Conservation (phyloP, 2,329 filamentous ascomycete species). For the Colletotrichum higginsianum region DNA sequence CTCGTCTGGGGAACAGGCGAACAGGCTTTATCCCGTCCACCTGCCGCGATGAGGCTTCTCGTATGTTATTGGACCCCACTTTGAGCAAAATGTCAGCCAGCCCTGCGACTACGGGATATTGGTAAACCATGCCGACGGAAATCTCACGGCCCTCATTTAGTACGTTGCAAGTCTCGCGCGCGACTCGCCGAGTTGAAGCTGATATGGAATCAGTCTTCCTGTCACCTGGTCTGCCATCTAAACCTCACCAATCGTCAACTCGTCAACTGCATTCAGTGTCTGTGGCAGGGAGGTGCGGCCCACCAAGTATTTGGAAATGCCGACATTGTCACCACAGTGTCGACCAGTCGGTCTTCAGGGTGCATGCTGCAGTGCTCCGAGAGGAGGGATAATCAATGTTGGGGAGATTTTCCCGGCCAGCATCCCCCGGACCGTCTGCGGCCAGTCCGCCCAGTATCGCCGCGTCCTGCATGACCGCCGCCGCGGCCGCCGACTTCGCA, state of each 20-base stretch:
- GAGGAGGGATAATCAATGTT: constrained; percentile 20
- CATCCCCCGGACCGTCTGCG: constrained; percentile 10
- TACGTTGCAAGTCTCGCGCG: background rate
- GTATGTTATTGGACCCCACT: constrained; percentile 34
- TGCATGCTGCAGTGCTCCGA: constrained; percentile 20
- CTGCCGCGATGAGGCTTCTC: constrained; percentile 13
- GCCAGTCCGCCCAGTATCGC: constrained; percentile 3
- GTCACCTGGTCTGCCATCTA: background rate
- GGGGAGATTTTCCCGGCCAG: constrained; percentile 2
- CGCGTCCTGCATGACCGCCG: background rate
- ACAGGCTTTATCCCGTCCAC: constrained; percentile 9
- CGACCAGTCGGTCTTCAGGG: constrained; percentile 20
- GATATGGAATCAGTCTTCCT: too few relatives aligned
- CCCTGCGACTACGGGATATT: constrained; percentile 23
- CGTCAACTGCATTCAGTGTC: background rate
- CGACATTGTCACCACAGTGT: background rate
- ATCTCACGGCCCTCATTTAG: background rate
- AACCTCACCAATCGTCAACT: background rate
- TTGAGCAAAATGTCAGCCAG: constrained; percentile 22
- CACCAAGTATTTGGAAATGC: background rate
- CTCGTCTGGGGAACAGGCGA: background rate
- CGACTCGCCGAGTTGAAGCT: too few relatives aligned
- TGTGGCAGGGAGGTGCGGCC: constrained; percentile 1
- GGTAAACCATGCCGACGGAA: constrained; percentile 19
- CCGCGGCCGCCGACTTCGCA: background rate